Evolutionary conservation across 441 rosid species (phyloP), one percentile per base, ranked within the genome.

Genomic region (Brassica balearica): DNA sequence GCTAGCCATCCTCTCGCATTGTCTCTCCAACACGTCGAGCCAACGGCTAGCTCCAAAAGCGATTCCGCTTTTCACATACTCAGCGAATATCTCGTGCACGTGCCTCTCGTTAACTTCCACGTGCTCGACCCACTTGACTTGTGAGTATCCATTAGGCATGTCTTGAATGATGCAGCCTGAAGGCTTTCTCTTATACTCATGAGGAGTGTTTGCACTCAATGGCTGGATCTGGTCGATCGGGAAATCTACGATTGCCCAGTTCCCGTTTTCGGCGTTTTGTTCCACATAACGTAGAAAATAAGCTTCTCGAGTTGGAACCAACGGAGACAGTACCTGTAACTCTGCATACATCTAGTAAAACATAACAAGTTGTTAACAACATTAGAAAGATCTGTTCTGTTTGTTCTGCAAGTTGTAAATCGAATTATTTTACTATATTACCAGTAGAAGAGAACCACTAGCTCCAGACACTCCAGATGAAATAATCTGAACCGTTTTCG

Each of bases 131-230:
- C 98, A 95, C 20, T 88, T 91, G 55, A 93, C 87, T 90, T 94
- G 87, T 53, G 97, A 91, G 84, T 95, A 95, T 11, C 98, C 98
- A 78, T 93, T 93, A 43, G 97, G 97, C 97, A 95, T 91, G 75
- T 95, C 98, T 78, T 91, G 97, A 78, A 95, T 90, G 25, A 92
- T 63, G 79, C 97, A 90, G 27, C 98, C 97, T 8, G 98, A 91
- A 0, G 97, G 89, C 32, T 84, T 82, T 80, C 97, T 88, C 81
- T 77, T 87, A 74, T 87, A 91, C 22, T 82, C 69, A 5, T 90
- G 91, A 71, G 34, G 36, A 53, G 59, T 38, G 3, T 19, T 58
- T 3, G 62, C 27, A 8, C 62, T 58, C 61, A 58, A 58, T 19
- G 62, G 62, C 62, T 58, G 62, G 62, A 20, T 77, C 62, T 73